Evolutionary conservation across 2,329 filamentous ascomycete species (phyloP), one percentile per base, ranked within the genome.

Genomic region (Colletotrichum lentis): DNA sequence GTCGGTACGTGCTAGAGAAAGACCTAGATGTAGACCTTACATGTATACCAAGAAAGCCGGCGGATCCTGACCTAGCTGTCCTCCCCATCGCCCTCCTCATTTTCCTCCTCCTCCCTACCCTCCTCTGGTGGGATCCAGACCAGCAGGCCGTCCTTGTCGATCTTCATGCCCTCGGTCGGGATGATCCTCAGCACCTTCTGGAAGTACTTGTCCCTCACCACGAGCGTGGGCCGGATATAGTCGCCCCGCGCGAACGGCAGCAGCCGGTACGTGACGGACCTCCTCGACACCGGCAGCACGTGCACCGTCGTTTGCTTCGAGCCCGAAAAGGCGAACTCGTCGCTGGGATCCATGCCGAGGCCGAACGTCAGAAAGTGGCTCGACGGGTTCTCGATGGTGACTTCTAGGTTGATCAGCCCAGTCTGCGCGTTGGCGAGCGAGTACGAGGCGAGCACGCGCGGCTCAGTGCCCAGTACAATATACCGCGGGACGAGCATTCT

Each of bases 301-400:
- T 96, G 93, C 60, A 97, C 73, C 1, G 90, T 91, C 14, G 88
- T 90, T 71, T 91, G 85, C 80, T 98, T 98, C 2, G 92, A 84
- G 0, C 96, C 96, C 8, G 92, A 94, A 78, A 99, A 98, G 0
- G 94, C 95, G 79, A 98, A 98, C 61, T 93, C 88, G 71, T 97
- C 93, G 76, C 89, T 95, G 3, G 94, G 91, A 73, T 99, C 95
- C 94, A 99, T 97, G 31, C 85, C 89, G 56, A 98, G 79, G 37
- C 92, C 94, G 79, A 99, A 99, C 0, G 94, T 97, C 57, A 99
- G 86, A 79, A 97, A 96, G 77, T 99, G 96, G 77, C 90, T 91
- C 0, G 95, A 97, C 0, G 94, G 92, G 76, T 99, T 99, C 80
- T 99, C 96, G 64, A 99, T 88, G 3, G 89, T 93, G 76, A 88